A percentile compares a stretch with the other conserved stretches of the same genome.
Evolutionary conservation across 2,329 filamentous ascomycete species (phyloP).

Genomic region (Metarhizium humberi): DNA sequence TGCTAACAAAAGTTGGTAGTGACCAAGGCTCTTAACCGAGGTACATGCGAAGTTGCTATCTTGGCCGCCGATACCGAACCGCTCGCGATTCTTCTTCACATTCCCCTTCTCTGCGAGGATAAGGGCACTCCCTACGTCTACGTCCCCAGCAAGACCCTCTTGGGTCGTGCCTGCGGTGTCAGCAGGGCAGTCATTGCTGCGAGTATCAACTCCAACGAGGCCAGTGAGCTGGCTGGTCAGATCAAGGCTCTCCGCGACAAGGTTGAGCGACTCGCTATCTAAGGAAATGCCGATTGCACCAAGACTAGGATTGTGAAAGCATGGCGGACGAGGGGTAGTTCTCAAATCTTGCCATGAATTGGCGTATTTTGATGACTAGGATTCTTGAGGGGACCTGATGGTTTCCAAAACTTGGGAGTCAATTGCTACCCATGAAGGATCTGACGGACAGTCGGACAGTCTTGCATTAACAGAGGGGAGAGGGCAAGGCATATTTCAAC

Average conservation of each 20-base stretch:
- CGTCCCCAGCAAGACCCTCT: slow-evolving; percentile 69
- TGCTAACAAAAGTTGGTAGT: slow-evolving; percentile 14
- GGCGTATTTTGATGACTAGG: background rate
- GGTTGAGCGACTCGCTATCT: slow-evolving; percentile 93
- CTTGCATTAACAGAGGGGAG: too few species aligned
- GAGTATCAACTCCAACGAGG: slow-evolving; percentile 87
- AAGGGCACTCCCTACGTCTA: slow-evolving; percentile 60
- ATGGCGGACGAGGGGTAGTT: background rate
- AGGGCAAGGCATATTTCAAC: too few species aligned
- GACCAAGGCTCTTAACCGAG: slow-evolving; percentile 85
- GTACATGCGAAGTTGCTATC: slow-evolving; percentile 81
- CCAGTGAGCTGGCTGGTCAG: slow-evolving; percentile 75
- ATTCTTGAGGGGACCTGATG: too few species aligned
- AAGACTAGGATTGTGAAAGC: background rate
- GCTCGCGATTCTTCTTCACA: slow-evolving; percentile 78
- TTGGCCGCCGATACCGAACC: slow-evolving; percentile 83
- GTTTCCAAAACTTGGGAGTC: too few species aligned
- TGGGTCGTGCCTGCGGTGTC: slow-evolving; percentile 86
- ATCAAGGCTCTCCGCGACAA: slow-evolving; percentile 88
- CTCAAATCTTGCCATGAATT: background rate
- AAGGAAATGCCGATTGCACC: slow-evolving; percentile 24
- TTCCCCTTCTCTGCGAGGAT: slow-evolving; percentile 82
- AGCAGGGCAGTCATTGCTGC: slow-evolving; percentile 78
- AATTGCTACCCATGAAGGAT: too few species aligned
- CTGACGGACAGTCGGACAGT: too few species aligned